Conservation (phyloP, 768 basidiomycete species). For the Xerocomellus amylosporus region DNA sequence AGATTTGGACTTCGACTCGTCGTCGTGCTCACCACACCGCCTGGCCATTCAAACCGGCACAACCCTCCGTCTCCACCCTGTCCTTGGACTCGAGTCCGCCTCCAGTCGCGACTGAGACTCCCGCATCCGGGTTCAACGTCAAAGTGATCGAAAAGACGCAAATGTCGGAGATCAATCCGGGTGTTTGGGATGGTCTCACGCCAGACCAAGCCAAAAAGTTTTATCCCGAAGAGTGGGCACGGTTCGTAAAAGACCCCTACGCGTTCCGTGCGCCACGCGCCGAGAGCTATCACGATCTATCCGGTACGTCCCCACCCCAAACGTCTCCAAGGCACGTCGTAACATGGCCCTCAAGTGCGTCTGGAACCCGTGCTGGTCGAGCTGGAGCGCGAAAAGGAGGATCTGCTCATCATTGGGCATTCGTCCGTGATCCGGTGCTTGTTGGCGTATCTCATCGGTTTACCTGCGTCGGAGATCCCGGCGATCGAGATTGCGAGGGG, state of each 20-base stretch:
- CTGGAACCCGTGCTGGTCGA: slow-evolving; percentile 93
- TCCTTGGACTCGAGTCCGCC: slow-evolving; percentile 7
- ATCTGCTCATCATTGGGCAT: slow-evolving; percentile 94
- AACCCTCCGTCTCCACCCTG: slow-evolving; percentile 10
- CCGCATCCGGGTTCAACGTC: slow-evolving; percentile 42
- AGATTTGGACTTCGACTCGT: slow-evolving; percentile 98
- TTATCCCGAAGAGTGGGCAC: slow-evolving; percentile 93
- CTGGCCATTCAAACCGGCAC: slow-evolving; percentile 77
- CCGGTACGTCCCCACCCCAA: slow-evolving; percentile 46
- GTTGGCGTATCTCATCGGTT: slow-evolving; percentile 87
- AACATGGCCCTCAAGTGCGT: slow-evolving; percentile 56
- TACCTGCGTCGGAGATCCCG: slow-evolving; percentile 94
- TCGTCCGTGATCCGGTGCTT: slow-evolving; percentile 97
- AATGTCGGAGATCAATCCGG: slow-evolving; percentile 98
- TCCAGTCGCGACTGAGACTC: background rate
- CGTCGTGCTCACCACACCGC: slow-evolving; percentile 92
- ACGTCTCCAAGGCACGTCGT: background rate
- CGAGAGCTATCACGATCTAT: slow-evolving; percentile 96
- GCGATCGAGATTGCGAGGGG: slow-evolving; percentile 97
- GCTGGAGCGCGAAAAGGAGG: slow-evolving; percentile 90
- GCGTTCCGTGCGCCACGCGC: slow-evolving; percentile 88
- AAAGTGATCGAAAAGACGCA: slow-evolving; percentile 94
- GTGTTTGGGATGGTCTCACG: slow-evolving; percentile 93
- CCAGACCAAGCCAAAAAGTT: slow-evolving; percentile 85
- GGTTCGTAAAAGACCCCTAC: slow-evolving; percentile 92